A percentile compares a stretch with the other conserved stretches of the same genome.
Evolutionary conservation across 2,329 filamentous ascomycete genomes (phyloP).

Genomic region (Annulohypoxylon truncatum): DNA sequence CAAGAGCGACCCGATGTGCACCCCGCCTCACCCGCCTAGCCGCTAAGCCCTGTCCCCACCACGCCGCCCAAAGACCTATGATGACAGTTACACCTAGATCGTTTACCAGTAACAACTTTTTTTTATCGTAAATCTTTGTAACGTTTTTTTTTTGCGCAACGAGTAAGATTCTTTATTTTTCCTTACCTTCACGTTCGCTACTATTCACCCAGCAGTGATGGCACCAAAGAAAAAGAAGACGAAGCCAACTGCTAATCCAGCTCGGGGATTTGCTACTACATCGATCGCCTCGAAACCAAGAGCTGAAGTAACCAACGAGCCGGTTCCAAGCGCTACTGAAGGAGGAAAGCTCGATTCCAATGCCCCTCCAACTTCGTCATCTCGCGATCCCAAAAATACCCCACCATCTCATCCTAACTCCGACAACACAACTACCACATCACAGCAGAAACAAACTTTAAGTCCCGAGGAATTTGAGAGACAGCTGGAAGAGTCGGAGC

Average conservation of each 20-base stretch:
- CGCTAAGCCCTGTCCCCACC: constrained; percentile 26
- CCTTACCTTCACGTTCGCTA: background rate
- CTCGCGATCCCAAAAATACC: constrained; percentile 40
- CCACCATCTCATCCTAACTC: constrained; percentile 37
- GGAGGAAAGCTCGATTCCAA: constrained; percentile 41
- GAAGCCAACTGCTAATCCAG: constrained; percentile 87
- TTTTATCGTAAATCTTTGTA: constrained; percentile 16
- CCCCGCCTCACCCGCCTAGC: constrained; percentile 19
- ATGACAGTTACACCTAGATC: constrained; percentile 21
- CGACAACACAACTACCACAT: constrained; percentile 30
- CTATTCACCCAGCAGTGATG: constrained; percentile 60
- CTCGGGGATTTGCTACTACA: constrained; percentile 92
- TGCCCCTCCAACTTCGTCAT: constrained; percentile 50
- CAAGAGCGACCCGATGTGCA: constrained; percentile 8
- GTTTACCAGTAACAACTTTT: constrained; percentile 26
- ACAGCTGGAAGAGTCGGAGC: constrained; percentile 88
- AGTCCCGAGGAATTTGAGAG: constrained; percentile 90
- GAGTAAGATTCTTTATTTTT: background rate
- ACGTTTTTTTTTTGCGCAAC: constrained; percentile 5
- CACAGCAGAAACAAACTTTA: constrained; percentile 60
- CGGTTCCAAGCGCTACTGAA: constrained; percentile 37
- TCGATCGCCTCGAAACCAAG: constrained; percentile 87
- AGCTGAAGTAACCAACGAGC: constrained; percentile 62
- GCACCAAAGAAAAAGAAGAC: constrained; percentile 87
- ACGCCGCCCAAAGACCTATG: constrained; percentile 13